These are phyloP conservation scores for Waltergamsia citrina DNA, from an alignment of 2,329 filamentous ascomycete genomes.

Conservation along the genomic window DNA sequence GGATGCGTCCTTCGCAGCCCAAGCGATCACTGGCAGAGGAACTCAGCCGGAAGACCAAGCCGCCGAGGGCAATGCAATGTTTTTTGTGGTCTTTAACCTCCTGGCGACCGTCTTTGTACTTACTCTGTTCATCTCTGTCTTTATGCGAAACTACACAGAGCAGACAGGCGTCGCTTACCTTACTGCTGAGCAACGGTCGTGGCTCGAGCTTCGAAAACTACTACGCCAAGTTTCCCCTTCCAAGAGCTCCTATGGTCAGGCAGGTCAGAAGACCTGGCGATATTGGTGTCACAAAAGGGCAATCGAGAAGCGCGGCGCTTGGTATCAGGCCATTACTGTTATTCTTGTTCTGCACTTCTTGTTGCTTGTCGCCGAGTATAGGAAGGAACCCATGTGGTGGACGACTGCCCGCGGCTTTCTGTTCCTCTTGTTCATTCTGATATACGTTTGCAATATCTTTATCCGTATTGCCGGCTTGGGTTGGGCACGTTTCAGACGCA, in stretches of 20 bases:
- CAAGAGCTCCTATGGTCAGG: conserved; percentile 76
- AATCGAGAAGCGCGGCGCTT: conserved; percentile 86
- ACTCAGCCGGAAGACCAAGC: conserved; percentile 61
- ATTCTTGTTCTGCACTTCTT: conserved; percentile 76
- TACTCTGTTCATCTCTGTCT: conserved; percentile 96
- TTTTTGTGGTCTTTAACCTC: conserved; percentile 95
- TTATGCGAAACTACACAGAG: conserved; percentile 99
- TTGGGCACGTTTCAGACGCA: conserved; percentile 84
- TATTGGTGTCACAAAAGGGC: conserved; percentile 93
- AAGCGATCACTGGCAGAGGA: conserved; percentile 70
- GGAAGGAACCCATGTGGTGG: conserved; percentile 65
- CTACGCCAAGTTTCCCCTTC: conserved; percentile 89
- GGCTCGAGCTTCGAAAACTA: conserved; percentile 89
- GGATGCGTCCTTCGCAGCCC: conserved; percentile 78
- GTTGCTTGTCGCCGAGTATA: conserved; percentile 78
- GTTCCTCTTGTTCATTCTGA: conserved; percentile 72
- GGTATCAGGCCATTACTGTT: conserved; percentile 75
- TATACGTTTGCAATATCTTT: conserved; percentile 74
- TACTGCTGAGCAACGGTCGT: conserved; percentile 91
- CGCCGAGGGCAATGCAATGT: conserved; percentile 78
- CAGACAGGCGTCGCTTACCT: conserved; percentile 95
- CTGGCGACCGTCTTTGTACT: conserved; percentile 93
- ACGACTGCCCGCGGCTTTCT: conserved; percentile 60
- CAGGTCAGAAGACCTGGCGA: conserved; percentile 63
- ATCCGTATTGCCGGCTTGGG: conserved; percentile 83